Evolutionary conservation across 2,329 filamentous ascomycete species (phyloP).

Genomic region (Clarireedia paspali): DNA sequence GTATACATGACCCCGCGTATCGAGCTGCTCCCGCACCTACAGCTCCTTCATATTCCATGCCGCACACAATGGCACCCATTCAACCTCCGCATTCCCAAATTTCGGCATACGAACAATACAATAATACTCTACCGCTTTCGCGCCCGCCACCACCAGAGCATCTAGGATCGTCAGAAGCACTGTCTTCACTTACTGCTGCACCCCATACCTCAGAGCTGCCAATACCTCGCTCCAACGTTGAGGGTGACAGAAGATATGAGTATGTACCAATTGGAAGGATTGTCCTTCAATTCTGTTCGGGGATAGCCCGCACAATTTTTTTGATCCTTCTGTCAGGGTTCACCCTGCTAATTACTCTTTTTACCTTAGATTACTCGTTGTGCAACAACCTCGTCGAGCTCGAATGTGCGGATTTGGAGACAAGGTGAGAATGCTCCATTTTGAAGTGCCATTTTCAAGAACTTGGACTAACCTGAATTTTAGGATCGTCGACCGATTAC

Average conservation of each 20-base stretch:
- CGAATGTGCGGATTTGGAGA: constrained; percentile 99
- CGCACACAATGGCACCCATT: constrained; percentile 13
- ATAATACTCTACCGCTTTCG: constrained; percentile 11
- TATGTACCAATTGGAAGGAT: constrained; percentile 13
- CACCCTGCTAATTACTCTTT: constrained; percentile 21
- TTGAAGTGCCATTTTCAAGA: neutral
- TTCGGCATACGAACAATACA: constrained; percentile 13
- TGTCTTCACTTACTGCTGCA: constrained; percentile 15
- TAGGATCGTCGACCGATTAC: constrained; percentile 94
- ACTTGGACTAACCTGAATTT: neutral
- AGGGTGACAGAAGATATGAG: constrained; percentile 25
- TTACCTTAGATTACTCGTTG: constrained; percentile 58
- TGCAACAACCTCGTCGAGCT: constrained; percentile 85
- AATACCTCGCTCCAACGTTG: constrained; percentile 12
- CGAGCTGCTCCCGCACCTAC: constrained; percentile 11
- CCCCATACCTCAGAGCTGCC: constrained; percentile 13
- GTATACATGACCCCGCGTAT: constrained; percentile 13
- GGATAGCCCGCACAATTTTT: neutral
- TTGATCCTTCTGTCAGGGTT: neutral
- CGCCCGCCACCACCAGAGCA: constrained; percentile 18
- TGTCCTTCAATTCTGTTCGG: neutral
- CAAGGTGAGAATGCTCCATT: constrained; percentile 52
- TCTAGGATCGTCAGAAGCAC: constrained; percentile 10
- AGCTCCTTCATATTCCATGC: constrained; percentile 18
- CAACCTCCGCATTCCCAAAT: constrained; percentile 11